Evolutionary conservation across 257 asterid species (phyloP).

Genomic region (Linderniella brevidens): DNA sequence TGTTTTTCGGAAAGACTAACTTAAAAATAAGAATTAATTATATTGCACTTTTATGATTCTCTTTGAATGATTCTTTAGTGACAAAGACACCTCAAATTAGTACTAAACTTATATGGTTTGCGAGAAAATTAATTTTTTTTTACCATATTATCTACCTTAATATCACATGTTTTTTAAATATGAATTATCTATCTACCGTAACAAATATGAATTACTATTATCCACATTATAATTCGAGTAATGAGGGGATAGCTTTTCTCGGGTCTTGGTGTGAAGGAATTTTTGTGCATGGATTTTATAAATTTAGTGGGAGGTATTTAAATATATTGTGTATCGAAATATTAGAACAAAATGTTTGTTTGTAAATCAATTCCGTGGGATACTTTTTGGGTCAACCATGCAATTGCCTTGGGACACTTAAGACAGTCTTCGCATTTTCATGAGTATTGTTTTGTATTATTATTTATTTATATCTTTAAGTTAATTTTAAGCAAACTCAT

Average conservation of each 20-base stretch:
- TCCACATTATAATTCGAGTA: neutral
- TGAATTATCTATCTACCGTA: too few species aligned
- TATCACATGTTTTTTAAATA: neutral
- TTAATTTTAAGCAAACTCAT: slow-evolving; percentile 5
- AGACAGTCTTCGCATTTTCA: slow-evolving; percentile 28
- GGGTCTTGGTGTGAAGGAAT: slow-evolving; percentile 4
- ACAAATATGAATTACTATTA: neutral
- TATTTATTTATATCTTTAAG: slow-evolving; percentile 6
- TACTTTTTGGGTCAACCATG: slow-evolving; percentile 28
- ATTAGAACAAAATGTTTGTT: slow-evolving; percentile 32
- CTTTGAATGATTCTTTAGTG: too few species aligned
- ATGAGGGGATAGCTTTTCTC: neutral
- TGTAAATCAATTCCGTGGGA: slow-evolving; percentile 20
- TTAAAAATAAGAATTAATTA: too few species aligned
- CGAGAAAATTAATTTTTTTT: too few species aligned
- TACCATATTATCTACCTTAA: neutral
- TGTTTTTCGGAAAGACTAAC: neutral
- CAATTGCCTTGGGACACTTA: slow-evolving; percentile 31
- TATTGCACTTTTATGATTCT: too few species aligned
- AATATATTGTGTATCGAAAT: slow-evolving; percentile 11
- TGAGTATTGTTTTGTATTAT: slow-evolving; percentile 18
- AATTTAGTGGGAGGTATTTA: slow-evolving; percentile 6
- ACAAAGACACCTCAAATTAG: too few species aligned
- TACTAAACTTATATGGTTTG: too few species aligned
- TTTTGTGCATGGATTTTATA: slow-evolving; percentile 13